These are phyloP conservation scores for Schizosaccharomyces lindneri DNA, from an alignment of 805 yeast species.

Conservation along the genomic window DNA sequence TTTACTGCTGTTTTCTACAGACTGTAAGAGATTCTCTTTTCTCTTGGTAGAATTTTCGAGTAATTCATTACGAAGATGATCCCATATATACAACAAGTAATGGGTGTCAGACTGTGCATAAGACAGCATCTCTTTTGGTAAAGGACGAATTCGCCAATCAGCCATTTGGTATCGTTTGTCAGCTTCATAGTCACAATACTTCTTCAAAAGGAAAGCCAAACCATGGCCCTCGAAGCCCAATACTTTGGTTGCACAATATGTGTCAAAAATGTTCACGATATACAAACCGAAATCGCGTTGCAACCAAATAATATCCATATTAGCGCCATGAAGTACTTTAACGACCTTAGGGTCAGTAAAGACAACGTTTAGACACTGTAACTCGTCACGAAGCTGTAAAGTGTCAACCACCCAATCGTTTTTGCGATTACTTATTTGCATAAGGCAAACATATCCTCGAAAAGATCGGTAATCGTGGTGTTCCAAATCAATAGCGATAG, in stretches of 20 bases:
- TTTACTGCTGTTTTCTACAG: slow-evolving; percentile 50
- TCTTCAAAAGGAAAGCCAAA: slow-evolving; percentile 59
- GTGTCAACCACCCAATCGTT: slow-evolving; percentile 78
- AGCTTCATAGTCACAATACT: slow-evolving; percentile 58
- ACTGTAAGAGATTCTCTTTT: slow-evolving; percentile 15
- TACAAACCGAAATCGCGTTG: slow-evolving; percentile 88
- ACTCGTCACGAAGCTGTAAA: slow-evolving; percentile 45
- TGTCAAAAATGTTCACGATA: slow-evolving; percentile 72
- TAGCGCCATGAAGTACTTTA: slow-evolving; percentile 89
- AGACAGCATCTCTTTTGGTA: slow-evolving; percentile 44
- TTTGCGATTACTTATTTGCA: slow-evolving; percentile 73
- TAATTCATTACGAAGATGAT: slow-evolving; percentile 40
- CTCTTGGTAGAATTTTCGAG: slow-evolving; percentile 7
- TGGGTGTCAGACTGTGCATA: slow-evolving; percentile 94
- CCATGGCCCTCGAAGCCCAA: slow-evolving; percentile 65
- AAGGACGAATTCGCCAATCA: slow-evolving; percentile 85
- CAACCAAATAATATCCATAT: slow-evolving; percentile 89
- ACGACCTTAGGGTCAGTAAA: slow-evolving; percentile 60
- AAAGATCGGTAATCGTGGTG: slow-evolving; percentile 85
- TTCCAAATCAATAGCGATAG: slow-evolving; percentile 80
- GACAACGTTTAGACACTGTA: slow-evolving; percentile 39
- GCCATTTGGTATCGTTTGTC: slow-evolving; percentile 88
- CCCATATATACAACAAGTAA: slow-evolving; percentile 58
- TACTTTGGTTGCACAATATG: slow-evolving; percentile 65
- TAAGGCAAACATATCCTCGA: slow-evolving; percentile 69